Base-by-base conservation (phyloP, 2,329 filamentous ascomycete species). In the Exutisphaerella laricina region DNA sequence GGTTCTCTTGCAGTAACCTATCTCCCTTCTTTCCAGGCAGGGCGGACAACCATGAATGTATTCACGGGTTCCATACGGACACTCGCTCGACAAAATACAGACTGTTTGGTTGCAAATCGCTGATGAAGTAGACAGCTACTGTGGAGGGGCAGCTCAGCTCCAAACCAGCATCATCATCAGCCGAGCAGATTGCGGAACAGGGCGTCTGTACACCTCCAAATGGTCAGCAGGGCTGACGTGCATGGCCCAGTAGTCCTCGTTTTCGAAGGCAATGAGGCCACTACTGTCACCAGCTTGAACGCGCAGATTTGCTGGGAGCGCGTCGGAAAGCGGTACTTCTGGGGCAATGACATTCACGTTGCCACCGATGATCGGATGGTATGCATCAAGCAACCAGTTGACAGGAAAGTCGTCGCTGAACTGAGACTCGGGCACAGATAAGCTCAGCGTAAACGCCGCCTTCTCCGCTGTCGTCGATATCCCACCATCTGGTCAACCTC, bases 191-290 rank as follows among this genome's bases (percentile, higher is more conserved):
- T 18, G 17, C 5, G 34, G 23, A 26, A 12, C 6, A 26, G 12
- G 23, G 23, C 12, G 23, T 26, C 6, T 26, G 23, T 7, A 6
- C 23, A 26, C 23, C 23, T 26, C 12, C 23, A 7, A 12, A 7
- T 7, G 23, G 23, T 26, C 6, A 26, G 23, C 23, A 26, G 23
- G n/a, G n/a, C n/a, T 64, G 13, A 75, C 70, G 41, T 72, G 68
- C 34, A 77, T 73, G 3, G 73, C 73, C 70, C 71, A 75, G 58
- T 69, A 54, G 39, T 58, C 73, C 18, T 68, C 62, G 45, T 76
- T 77, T 36, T 66, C 57, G 43, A 76, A 67, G 1, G 73, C 73
- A 23, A 70, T 61, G 29, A 62, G 62, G 3, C 70, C 69, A 21
- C 59, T 66, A 17, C 60, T 61, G 53, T 51, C 63, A 12, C 43